These are phyloP conservation scores for Zymoseptoria pseudotritici DNA, from an alignment of 2,329 filamentous ascomycete species.

Conservation along the genomic window DNA sequence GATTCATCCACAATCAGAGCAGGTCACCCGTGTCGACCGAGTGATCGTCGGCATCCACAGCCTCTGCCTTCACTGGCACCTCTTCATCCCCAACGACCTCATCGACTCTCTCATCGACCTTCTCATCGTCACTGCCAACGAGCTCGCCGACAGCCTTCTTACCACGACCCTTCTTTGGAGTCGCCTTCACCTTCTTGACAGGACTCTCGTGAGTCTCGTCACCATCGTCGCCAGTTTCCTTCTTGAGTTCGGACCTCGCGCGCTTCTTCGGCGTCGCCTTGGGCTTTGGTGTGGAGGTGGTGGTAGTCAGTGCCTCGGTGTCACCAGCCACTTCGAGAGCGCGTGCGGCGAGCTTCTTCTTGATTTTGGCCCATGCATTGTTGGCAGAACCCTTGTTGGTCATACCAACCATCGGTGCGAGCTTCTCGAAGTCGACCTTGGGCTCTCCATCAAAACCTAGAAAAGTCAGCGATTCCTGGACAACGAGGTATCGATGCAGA, in stretches of 20 bases:
- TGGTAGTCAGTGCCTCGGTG: background rate
- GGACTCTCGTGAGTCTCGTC: slow-evolving; percentile 22
- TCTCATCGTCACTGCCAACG: too few relatives aligned
- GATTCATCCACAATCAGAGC: background rate
- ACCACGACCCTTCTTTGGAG: slow-evolving; percentile 12
- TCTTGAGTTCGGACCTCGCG: slow-evolving; percentile 3
- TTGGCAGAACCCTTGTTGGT: slow-evolving; percentile 22
- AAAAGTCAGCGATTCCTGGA: slow-evolving; percentile 34
- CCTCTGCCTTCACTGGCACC: slow-evolving; percentile 3
- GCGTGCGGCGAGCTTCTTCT: slow-evolving; percentile 26
- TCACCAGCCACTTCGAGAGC: slow-evolving; percentile 1
- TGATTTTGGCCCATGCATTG: slow-evolving; percentile 29
- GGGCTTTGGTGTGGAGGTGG: slow-evolving; percentile 9
- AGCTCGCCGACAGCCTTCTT: slow-evolving; percentile 1
- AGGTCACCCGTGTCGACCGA: background rate
- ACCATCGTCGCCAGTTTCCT: slow-evolving; percentile 11
- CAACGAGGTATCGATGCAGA: background rate
- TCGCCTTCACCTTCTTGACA: slow-evolving; percentile 10
- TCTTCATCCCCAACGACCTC: slow-evolving; percentile 3
- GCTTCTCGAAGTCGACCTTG: slow-evolving; percentile 17
- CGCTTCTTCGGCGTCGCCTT: slow-evolving; percentile 19
- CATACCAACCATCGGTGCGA: slow-evolving; percentile 16
- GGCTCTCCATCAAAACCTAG: background rate
- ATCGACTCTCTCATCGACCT: slow-evolving; percentile 6
- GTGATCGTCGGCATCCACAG: slow-evolving; percentile 12